These are phyloP conservation scores for Ceratobasidium papillatum DNA, from an alignment of 1,284 basidiomycete genomes.

Conservation along the genomic window DNA sequence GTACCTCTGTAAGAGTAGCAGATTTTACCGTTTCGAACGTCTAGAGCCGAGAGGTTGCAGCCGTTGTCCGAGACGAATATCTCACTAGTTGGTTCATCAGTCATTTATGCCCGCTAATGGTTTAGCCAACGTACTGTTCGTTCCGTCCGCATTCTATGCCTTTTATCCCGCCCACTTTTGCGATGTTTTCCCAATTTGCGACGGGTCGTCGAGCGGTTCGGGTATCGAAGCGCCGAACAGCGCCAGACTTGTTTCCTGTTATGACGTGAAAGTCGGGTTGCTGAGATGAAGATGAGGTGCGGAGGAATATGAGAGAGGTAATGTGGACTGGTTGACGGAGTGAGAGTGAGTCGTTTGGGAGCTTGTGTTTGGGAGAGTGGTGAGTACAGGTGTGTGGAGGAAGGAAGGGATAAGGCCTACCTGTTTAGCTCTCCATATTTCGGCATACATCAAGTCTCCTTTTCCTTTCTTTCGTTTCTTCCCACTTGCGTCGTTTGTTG, in stretches of 20 bases:
- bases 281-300: conserved; percentile 48
- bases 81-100: conserved; percentile 61
- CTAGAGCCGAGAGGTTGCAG: conserved; percentile 73
- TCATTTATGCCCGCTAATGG: background rate
- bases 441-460: conserved; percentile 69
- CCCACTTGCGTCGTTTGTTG: conserved; percentile 45
- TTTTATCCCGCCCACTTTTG: conserved; percentile 73
- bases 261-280: conserved; percentile 65
- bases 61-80: conserved; percentile 78
- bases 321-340: conserved; percentile 86
- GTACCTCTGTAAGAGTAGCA: conserved; percentile 78
- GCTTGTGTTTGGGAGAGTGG: conserved; percentile 53
- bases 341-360: conserved; percentile 78
- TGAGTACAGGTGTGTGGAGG: background rate
- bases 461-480: conserved; percentile 68
- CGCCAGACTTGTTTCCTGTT: conserved; percentile 79
- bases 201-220: conserved; percentile 75
- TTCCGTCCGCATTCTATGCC: conserved; percentile 66
- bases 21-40: conserved; percentile 75
- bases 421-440: conserved; percentile 83
- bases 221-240: conserved; percentile 82
- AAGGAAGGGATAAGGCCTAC: conserved; percentile 52
- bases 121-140: conserved; percentile 67
- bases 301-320: conserved; percentile 68
- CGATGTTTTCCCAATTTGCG: conserved; percentile 69